A percentile compares a stretch with the other conserved stretches of the same genome.
Evolutionary conservation across 306 rosid genomes (phyloP).

Genomic region (Rosa persica): DNA sequence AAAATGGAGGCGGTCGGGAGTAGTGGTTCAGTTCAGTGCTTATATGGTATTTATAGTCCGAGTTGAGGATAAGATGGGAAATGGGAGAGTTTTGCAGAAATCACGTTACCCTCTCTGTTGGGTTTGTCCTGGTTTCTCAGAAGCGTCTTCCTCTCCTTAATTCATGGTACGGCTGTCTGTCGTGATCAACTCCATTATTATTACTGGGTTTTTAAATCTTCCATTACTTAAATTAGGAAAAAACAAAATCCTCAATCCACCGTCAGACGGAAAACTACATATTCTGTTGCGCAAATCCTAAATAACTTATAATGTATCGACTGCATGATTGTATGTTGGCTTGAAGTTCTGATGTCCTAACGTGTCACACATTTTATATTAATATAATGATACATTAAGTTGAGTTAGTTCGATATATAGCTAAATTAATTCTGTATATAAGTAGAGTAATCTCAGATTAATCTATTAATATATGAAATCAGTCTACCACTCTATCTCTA

Average conservation of each 20-base stretch:
- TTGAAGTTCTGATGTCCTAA: too few relatives aligned
- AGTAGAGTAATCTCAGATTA: too few relatives aligned
- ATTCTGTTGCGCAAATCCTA: neutral
- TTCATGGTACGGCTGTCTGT: slow-evolving; percentile 29
- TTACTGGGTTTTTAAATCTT: neutral
- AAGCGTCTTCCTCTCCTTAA: slow-evolving; percentile 56
- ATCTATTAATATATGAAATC: too few relatives aligned
- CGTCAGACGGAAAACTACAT: neutral
- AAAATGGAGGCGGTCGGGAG: slow-evolving; percentile 26
- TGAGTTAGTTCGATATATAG: too few relatives aligned
- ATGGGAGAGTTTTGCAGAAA: slow-evolving; percentile 38
- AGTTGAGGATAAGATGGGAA: slow-evolving; percentile 16
- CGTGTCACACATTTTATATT: too few relatives aligned
- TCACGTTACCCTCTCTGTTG: slow-evolving; percentile 42
- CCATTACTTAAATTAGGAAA: neutral
- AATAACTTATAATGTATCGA: too few relatives aligned
- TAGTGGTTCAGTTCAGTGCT: neutral
- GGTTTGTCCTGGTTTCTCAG: slow-evolving; percentile 26
- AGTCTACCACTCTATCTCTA: too few relatives aligned
- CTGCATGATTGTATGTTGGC: too few relatives aligned
- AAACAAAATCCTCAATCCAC: neutral
- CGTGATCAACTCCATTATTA: neutral
- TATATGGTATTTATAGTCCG: slow-evolving; percentile 35
- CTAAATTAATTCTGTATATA: too few relatives aligned
- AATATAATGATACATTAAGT: too few relatives aligned